Base-by-base conservation (phyloP, 768 basidiomycete species). In the Xerocomellus chrysenteron region DNA sequence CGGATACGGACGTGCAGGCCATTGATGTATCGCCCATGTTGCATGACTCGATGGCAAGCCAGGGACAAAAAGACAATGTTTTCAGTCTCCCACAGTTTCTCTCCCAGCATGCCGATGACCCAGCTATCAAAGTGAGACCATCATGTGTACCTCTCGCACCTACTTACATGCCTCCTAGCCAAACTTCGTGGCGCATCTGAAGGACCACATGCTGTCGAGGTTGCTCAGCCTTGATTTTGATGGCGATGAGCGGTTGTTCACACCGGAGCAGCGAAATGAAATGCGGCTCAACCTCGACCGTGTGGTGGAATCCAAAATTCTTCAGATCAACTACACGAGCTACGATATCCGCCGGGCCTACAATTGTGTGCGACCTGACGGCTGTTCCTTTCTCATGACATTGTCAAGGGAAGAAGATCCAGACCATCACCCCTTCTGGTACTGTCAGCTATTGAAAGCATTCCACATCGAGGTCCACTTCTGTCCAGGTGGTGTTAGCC, bases 321-420 rank as follows among this genome's bases (percentile, higher is more conserved):
- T 54, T 14, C 16, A 7, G 2, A 46, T 58, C 32, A 60, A 59
- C 37, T 59, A 59, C n/a, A 57, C 37, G 0, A 45, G 5, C 5
- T 57, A 59, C 1, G 30, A 59, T 13, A 45, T 59, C 12, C 16
- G 8, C 2, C 16, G 45, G 3, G 54, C 2, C 2, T 9, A 47
- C 4, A 35, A 56, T 19, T 47, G 17, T 4, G n/a, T 51, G 2
- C 9, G n/a, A 8, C 3, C 54, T 5, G n/a, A 28, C 2, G 0
- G 30, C 3, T 7, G 0, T 6, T 30, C 49, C 2, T 42, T 51
- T 19, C 37, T 58, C 3, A 56, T 58, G 28, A 58, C 40, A 1
- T 2, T 51, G 11, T 58, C 35, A 0, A 50, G 49, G 39, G 40
- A 58, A 45, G 49, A 58, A 11, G 36, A 36, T 14, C 8, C 52